phyloP scores from a whole-genome alignment of 805 yeast genomes.

The Yamadazyma sp. region DNA sequence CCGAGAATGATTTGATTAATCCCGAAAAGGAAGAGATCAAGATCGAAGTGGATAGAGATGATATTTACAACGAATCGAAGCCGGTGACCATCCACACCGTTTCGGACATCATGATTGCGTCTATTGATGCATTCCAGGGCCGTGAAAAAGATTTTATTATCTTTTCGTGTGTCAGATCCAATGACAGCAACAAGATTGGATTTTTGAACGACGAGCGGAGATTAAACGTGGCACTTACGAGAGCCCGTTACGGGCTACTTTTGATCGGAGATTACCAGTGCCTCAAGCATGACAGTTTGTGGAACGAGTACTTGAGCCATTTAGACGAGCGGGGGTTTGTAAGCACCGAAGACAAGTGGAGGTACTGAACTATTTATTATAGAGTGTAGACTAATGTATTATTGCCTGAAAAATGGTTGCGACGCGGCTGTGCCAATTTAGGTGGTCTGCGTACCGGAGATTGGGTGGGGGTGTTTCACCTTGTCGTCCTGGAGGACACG shows the following conservation, averaged over 20 bases:
- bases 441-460: too few species aligned
- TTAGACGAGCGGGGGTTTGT: constrained; percentile 30
- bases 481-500: too few species aligned
- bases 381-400: too few species aligned
- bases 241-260: constrained; percentile 81
- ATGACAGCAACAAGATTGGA: constrained; percentile 72
- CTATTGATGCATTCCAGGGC: constrained; percentile 67
- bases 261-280: constrained; percentile 36
- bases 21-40: constrained; percentile 49
- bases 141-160: constrained; percentile 54
- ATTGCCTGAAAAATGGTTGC: too few species aligned
- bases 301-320: constrained; percentile 51
- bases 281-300: constrained; percentile 51
- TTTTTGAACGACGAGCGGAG: constrained; percentile 84
- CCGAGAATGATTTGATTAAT: constrained; percentile 53
- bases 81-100: constrained; percentile 51
- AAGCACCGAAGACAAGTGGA: neutral
- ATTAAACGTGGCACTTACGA: constrained; percentile 83
- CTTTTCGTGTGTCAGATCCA: constrained; percentile 61
- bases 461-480: too few species aligned
- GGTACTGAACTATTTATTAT: neutral
- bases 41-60: constrained; percentile 62
- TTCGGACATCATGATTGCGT: constrained; percentile 47
- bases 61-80: constrained; percentile 45
- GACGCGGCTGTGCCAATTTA: too few species aligned